A percentile compares a stretch with the other conserved stretches of the same genome.
phyloP scores from a whole-genome alignment of 2,329 filamentous ascomycete genomes.

The Fusarium luffae region DNA sequence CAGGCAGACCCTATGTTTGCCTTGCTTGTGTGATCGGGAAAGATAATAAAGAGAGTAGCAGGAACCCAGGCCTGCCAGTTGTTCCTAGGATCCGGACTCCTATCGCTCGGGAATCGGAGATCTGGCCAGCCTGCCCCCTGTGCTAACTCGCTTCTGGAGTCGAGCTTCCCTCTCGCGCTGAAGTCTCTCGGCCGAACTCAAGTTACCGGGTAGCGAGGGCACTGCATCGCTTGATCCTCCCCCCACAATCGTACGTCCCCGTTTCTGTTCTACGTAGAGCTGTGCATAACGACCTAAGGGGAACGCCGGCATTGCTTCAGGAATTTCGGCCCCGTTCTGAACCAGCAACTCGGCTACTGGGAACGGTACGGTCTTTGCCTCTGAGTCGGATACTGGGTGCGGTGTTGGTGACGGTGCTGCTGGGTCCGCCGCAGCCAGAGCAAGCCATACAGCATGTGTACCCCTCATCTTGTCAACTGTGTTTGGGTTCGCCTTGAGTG shows the following conservation, averaged over 20 bases:
- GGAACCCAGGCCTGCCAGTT: slow-evolving; percentile 52
- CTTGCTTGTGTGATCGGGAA: slow-evolving; percentile 43
- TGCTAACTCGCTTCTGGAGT: slow-evolving; percentile 82
- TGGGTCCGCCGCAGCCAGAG: slow-evolving; percentile 91
- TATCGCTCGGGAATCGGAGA: slow-evolving; percentile 72
- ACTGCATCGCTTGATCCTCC: slow-evolving; percentile 66
- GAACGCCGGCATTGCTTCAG: slow-evolving; percentile 78
- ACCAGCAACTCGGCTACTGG: slow-evolving; percentile 89
- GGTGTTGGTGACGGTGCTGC: slow-evolving; percentile 73
- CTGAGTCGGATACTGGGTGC: slow-evolving; percentile 56
- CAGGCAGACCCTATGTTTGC: slow-evolving; percentile 18
- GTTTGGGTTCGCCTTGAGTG: slow-evolving; percentile 88
- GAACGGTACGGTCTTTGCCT: slow-evolving; percentile 74
- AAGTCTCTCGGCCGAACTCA: slow-evolving; percentile 59
- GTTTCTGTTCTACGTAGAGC: slow-evolving; percentile 85
- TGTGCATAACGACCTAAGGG: slow-evolving; percentile 84
- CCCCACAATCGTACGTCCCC: slow-evolving; percentile 56
- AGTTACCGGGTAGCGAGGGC: slow-evolving; percentile 66
- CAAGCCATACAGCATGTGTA: slow-evolving; percentile 90
- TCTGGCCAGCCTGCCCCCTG: slow-evolving; percentile 77
- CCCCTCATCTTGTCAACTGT: slow-evolving; percentile 84
- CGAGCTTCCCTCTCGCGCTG: slow-evolving; percentile 74
- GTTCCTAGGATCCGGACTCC: slow-evolving; percentile 57
- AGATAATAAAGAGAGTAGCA: slow-evolving; percentile 52
- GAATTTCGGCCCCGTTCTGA: slow-evolving; percentile 94